Conservation (phyloP, 352 stramenopile genomes). For the Phytophthora pisi region DNA sequence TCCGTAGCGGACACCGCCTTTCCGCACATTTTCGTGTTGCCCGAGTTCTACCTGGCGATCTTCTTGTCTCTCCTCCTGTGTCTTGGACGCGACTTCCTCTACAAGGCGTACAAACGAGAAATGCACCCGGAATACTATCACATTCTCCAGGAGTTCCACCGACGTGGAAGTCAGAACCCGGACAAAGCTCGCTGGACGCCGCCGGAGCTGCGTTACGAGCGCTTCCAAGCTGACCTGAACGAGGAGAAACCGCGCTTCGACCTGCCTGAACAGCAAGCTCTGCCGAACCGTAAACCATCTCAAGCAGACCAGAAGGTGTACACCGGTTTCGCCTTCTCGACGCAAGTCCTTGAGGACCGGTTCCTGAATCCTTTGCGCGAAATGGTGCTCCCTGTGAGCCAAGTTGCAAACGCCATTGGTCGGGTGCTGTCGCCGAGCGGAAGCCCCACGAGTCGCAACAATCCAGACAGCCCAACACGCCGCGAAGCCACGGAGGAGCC, state of each 20-base stretch:
- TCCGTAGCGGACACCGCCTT: slow-evolving; percentile 74
- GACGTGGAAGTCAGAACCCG: slow-evolving; percentile 38
- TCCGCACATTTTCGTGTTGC: slow-evolving; percentile 73
- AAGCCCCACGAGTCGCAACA: slow-evolving; percentile 38
- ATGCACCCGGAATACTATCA: slow-evolving; percentile 89
- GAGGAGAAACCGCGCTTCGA: slow-evolving; percentile 71
- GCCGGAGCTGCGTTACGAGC: slow-evolving; percentile 68
- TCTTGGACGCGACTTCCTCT: slow-evolving; percentile 80
- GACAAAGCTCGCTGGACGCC: slow-evolving; percentile 67
- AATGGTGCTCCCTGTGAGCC: slow-evolving; percentile 70
- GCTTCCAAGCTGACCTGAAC: slow-evolving; percentile 71
- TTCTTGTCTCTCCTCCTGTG: slow-evolving; percentile 77
- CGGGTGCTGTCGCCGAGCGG: slow-evolving; percentile 38
- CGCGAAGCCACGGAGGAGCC: slow-evolving; percentile 25
- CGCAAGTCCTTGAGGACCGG: slow-evolving; percentile 73
- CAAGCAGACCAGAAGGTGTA: slow-evolving; percentile 56
- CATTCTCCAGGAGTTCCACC: slow-evolving; percentile 81
- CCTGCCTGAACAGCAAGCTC: slow-evolving; percentile 45
- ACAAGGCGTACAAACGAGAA: slow-evolving; percentile 87
- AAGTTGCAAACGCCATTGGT: slow-evolving; percentile 50
- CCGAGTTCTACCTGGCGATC: slow-evolving; percentile 81
- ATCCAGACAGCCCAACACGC: slow-evolving; percentile 28
- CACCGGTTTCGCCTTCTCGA: slow-evolving; percentile 87
- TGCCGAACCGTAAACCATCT: slow-evolving; percentile 23
- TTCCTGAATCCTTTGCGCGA: slow-evolving; percentile 82